Conservation (phyloP, 1,284 basidiomycete genomes). For the Pseudozyma flocculosa region DNA sequence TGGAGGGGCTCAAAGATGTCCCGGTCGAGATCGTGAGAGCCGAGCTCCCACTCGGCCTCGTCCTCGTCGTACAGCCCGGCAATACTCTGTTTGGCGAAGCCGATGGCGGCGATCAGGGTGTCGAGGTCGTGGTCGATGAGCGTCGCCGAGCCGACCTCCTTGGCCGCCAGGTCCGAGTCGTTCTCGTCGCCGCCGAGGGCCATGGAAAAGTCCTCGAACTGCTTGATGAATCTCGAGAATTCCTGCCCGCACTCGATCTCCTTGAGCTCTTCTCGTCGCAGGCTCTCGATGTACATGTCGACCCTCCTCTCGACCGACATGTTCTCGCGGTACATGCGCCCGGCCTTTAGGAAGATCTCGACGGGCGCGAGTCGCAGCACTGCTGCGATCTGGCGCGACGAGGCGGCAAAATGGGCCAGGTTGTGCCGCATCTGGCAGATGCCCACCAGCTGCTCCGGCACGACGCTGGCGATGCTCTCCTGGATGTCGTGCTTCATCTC, state of each 20-base stretch:
- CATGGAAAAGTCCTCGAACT: constrained; percentile 46
- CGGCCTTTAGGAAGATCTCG: constrained; percentile 61
- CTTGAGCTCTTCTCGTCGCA: constrained; percentile 83
- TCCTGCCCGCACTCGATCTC: constrained; percentile 89
- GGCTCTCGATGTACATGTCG: constrained; percentile 81
- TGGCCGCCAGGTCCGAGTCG: constrained; percentile 48
- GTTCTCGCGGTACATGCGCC: constrained; percentile 74
- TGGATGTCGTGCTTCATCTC: constrained; percentile 49
- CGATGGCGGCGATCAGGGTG: constrained; percentile 50
- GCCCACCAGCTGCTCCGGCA: constrained; percentile 45
- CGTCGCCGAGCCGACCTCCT: constrained; percentile 50
- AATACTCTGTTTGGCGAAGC: constrained; percentile 43
- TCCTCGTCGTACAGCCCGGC: constrained; percentile 38
- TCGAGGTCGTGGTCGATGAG: constrained; percentile 55
- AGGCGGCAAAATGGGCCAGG: constrained; percentile 50
- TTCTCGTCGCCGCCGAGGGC: constrained; percentile 67
- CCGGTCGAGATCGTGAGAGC: constrained; percentile 28
- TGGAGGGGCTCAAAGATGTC: constrained; percentile 44
- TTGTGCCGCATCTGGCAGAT: constrained; percentile 52
- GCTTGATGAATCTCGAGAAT: constrained; percentile 65
- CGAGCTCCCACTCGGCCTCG: constrained; percentile 42
- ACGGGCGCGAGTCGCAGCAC: constrained; percentile 44
- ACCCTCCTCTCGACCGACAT: constrained; percentile 84
- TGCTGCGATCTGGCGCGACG: constrained; percentile 50
- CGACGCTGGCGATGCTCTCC: constrained; percentile 30